These are phyloP conservation scores for Angomonas ambiguus DNA, from an alignment of 208 protist species.

Conservation along the genomic window DNA sequence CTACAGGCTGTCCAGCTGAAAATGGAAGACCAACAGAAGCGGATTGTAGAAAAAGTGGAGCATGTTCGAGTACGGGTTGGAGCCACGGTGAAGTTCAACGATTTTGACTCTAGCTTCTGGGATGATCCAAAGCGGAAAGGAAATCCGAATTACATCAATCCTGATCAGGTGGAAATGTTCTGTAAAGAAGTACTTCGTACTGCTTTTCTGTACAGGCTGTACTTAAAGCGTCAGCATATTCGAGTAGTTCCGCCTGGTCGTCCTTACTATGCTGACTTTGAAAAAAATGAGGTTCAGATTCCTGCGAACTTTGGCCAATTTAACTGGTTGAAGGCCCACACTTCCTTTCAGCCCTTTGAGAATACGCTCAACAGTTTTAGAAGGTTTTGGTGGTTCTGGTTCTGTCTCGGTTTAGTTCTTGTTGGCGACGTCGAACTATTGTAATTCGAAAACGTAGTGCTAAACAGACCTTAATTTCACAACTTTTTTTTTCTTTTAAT, in stretches of 20 bases:
- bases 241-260: conserved; percentile 65
- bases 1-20: conserved; percentile 83
- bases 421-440: conserved; percentile 82
- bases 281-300: conserved; percentile 73
- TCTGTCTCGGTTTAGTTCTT: conserved; percentile 61
- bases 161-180: conserved; percentile 72
- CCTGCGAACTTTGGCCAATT: conserved; percentile 85
- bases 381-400: conserved; percentile 86
- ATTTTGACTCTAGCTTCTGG: conserved; percentile 75
- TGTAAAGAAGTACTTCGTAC: conserved; percentile 57
- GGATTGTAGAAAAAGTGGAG: conserved; percentile 56
- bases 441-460: no score
- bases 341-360: conserved; percentile 59
- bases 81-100: conserved; percentile 72
- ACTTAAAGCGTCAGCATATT: conserved; percentile 75
- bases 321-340: conserved; percentile 75
- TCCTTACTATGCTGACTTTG: conserved; percentile 62
- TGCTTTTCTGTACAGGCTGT: conserved; percentile 77
- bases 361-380: conserved; percentile 43
- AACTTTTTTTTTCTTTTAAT: neutral
- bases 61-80: conserved; percentile 72
- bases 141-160: conserved; percentile 66
- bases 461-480: no score
- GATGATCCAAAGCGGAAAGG: conserved; percentile 63
- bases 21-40: conserved; percentile 83